Conservation (phyloP, 169 alveolate genomes). For the Theileria orientalis region DNA sequence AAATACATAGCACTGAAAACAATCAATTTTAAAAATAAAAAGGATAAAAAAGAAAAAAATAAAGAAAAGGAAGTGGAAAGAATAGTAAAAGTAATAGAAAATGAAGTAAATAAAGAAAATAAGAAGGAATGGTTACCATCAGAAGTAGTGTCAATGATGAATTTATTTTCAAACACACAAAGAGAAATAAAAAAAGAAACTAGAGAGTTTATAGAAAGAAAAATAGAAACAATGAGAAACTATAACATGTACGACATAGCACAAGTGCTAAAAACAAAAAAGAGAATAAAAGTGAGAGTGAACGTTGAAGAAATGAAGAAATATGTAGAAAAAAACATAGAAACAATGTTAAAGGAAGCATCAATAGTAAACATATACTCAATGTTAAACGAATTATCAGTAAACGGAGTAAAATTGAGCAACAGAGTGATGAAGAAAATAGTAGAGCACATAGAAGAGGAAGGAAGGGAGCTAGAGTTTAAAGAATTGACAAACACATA, state of each 20-base stretch:
- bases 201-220: not conserved
- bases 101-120: not conserved
- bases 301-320: not conserved
- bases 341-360: not conserved
- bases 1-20: not conserved
- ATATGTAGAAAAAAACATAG: conserved; percentile 2
- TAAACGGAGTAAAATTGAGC: not conserved
- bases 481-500: conserved; percentile 38
- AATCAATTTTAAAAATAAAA: not conserved
- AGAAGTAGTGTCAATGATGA: conserved; percentile 13
- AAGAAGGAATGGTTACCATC: conserved; percentile 13
- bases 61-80: not conserved
- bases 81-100: conserved; percentile 1
- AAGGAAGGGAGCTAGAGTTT: not conserved
- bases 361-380: conserved; percentile 4
- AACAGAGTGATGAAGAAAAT: not conserved
- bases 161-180: not conserved
- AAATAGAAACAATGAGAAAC: not conserved
- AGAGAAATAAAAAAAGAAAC: not conserved
- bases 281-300: not conserved
- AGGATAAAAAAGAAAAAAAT: not conserved
- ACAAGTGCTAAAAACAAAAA: not conserved
- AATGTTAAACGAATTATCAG: not conserved
- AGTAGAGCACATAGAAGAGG: conserved; percentile 3
- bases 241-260: conserved; percentile 7